Base-by-base conservation (phyloP, 1,284 basidiomycete species). In the Malassezia dermatis region DNA sequence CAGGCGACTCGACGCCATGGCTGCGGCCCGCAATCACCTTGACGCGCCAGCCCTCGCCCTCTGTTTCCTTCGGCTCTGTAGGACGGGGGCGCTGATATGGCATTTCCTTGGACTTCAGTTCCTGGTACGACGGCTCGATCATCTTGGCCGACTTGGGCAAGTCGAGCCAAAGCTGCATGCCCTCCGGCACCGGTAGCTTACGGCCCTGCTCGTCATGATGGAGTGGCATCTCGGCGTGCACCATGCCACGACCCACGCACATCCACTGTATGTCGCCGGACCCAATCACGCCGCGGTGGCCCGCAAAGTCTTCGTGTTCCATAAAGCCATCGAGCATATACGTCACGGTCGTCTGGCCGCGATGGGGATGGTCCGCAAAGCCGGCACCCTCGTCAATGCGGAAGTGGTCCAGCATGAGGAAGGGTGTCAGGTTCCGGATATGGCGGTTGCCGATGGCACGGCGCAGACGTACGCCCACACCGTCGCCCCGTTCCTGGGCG, bases 121-220 rank as follows among this genome's bases (percentile, higher is more conserved):
- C 80, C 61, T 81, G 79, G 69, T 81, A 81, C 12, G 65, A 67
- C 4, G 80, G 78, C 21, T 78, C 76, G 53, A 84, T 81, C 81
- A 90, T 86, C 77, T 95, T 96, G 75, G 82, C 81, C 77, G 86
- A 73, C 65, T 85, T 84, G 0, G 91, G 93, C 15, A 96, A 78
- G 76, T 95, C 91, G 42, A 95, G 79, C 93, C 91, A 95, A 24
- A 96, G 81, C 69, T 96, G 91, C 35, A 96, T 78, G 7, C 89
- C 91, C 27, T 69, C 80, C 70, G 66, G 89, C 80, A 73, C 86
- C 77, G 86, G 83, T 4, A 70, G 44, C 34, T 61, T 61, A 35
- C 63, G 61, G 7, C 67, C 66, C 2, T 78, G 60, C n/a, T 82
- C 83, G 21, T 79, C 76, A 6, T 78, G 82, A 61, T 86, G 84